Evolutionary conservation across 169 alveolate species (phyloP).

Genomic region (Eimeria maxima): DNA sequence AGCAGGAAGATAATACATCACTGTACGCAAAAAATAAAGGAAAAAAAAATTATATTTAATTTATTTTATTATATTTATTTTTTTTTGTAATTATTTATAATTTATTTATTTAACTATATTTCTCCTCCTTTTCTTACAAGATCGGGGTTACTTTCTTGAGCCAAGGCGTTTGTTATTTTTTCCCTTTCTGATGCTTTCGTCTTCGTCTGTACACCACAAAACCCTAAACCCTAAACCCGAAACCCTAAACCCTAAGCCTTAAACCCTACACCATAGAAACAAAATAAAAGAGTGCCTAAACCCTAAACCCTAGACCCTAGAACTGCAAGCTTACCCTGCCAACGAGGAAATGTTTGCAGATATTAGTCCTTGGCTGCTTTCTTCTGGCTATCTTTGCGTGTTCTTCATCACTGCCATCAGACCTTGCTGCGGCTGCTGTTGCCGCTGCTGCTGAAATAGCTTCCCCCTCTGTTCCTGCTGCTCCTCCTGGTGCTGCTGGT

Average conservation of each 20-base stretch:
- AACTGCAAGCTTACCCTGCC: constrained; percentile 32
- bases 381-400: constrained; percentile 32
- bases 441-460: neutral
- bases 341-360: constrained; percentile 38
- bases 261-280: neutral
- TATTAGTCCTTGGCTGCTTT: neutral
- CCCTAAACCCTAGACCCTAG: neutral
- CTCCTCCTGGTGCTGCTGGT: neutral
- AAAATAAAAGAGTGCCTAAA: neutral
- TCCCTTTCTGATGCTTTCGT: neutral
- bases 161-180: constrained; percentile 41
- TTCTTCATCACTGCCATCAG: constrained; percentile 60
- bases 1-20: neutral
- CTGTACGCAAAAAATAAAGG: neutral
- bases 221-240: constrained; percentile 21
- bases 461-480: neutral
- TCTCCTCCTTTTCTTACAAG: neutral
- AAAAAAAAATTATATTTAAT: too few species aligned
- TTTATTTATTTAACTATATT: too few species aligned
- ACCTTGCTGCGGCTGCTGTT: neutral
- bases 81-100: too few species aligned
- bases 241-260: neutral
- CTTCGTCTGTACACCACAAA: constrained; percentile 54
- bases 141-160: constrained; percentile 34
- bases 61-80: too few species aligned